Evolutionary conservation across 1,284 basidiomycete genomes (phyloP).

Genomic region (Abortiporus biennis): DNA sequence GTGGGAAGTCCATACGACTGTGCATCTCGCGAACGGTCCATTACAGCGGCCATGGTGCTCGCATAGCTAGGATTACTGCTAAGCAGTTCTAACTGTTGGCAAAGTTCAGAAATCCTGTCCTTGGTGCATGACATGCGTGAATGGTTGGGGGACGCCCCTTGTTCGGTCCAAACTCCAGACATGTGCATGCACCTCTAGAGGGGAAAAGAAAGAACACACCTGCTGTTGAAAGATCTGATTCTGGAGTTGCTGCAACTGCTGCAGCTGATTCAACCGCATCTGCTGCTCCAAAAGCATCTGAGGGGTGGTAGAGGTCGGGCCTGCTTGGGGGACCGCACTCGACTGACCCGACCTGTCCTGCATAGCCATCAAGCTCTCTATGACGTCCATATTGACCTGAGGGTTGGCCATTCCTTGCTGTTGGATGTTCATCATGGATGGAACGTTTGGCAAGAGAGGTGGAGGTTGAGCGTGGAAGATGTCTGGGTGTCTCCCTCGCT

Average conservation of each 20-base stretch:
- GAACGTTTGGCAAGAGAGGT: constrained; percentile 17
- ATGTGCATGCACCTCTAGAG: constrained; percentile 3
- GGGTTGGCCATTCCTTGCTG: constrained; percentile 19
- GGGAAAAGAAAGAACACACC: constrained; percentile 31
- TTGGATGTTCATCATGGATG: constrained; percentile 15
- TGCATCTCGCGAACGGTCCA: constrained; percentile 29
- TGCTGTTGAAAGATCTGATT: constrained; percentile 82
- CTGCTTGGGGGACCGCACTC: constrained; percentile 7
- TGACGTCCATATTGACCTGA: constrained; percentile 38
- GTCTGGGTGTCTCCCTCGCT: constrained; percentile 4
- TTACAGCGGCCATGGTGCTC: constrained; percentile 26
- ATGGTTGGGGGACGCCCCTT: constrained; percentile 2
- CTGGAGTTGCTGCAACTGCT: constrained; percentile 73
- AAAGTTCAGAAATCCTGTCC: too few relatives aligned
- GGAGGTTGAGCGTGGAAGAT: constrained; percentile 13
- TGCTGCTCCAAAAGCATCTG: constrained; percentile 53
- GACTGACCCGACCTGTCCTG: constrained; percentile 21
- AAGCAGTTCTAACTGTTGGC: constrained; percentile 62
- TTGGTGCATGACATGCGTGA: background rate
- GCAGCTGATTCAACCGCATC: constrained; percentile 65
- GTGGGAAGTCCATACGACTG: constrained; percentile 63
- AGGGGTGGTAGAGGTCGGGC: constrained; percentile 24
- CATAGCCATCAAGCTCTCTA: constrained; percentile 42
- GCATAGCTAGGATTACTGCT: constrained; percentile 40
- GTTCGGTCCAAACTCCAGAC: constrained; percentile 1